Base-by-base conservation (phyloP, 805 yeast species). In the Pichia paraexigua region DNA sequence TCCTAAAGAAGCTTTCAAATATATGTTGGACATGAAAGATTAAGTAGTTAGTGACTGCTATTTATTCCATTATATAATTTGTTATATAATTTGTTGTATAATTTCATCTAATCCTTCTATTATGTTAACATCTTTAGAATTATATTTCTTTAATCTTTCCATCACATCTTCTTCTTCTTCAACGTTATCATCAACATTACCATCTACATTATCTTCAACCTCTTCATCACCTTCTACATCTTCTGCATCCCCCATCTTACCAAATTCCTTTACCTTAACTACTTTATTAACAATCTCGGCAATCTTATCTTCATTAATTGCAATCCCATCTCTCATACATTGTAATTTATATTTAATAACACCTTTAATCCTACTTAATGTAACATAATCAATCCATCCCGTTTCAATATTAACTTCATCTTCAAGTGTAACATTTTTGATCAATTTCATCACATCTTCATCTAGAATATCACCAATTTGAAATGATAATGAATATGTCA, bases 391-490 rank as follows among this genome's bases (percentile, higher is more conserved):
- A 54, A 79, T 77, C 98, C 98, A 92, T 1, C 98, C 98, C 50
- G 83, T 85, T 46, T 77, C 77, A 52, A 77, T 78, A 53, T 80
- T 82, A 22, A 80, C 76, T 12, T 65, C 65, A 0, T 69, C 68
- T 30, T 71, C 70, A 2, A 78, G 52, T 11, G 64, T 67, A 18
- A 74, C 66, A 12, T 62, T 55, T 10, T 66, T 63, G 6, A 87
- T 60, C 15, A 83, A 58, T 4, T 63, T 62, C 13, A 60, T 59
- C 11, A 91, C 71, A 56, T 82, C 83, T 11, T 80, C 78, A 60
- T 88, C 95, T 7, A 75, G 64, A 6, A 94, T 71, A 61, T 92
- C 91, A 28, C 90, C 91, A 10, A 94, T 70, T 62, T 89, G 96
- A 59, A 85, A 82, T 53, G 85, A 78, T 11, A 87, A 78, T 7